These are phyloP conservation scores for Aureobasidium sp. DNA, from an alignment of 2,329 filamentous ascomycete genomes.

Conservation along the genomic window DNA sequence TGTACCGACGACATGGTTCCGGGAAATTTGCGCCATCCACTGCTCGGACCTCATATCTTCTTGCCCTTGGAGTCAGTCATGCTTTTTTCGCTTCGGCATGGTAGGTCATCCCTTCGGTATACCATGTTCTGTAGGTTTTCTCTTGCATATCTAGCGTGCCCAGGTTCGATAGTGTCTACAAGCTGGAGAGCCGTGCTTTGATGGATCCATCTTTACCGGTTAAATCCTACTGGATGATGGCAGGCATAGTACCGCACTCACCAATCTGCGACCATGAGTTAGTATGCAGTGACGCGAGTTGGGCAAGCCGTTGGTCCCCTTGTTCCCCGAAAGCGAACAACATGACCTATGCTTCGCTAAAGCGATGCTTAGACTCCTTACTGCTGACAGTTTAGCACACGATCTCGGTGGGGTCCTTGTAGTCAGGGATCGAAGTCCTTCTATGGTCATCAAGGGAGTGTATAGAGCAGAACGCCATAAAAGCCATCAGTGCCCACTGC, in stretches of 20 bases:
- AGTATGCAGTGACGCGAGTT: neutral
- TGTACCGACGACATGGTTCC: neutral
- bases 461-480: neutral
- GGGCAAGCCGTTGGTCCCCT: neutral
- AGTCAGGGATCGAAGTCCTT: neutral
- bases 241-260: neutral
- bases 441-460: neutral
- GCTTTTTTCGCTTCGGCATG: neutral
- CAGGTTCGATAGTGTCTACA: neutral
- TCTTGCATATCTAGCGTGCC: neutral
- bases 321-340: neutral
- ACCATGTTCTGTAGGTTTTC: neutral
- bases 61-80: neutral
- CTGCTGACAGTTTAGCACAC: neutral
- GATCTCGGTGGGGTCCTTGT: neutral
- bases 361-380: neutral
- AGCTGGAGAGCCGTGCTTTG: neutral
- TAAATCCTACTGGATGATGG: neutral
- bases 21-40: neutral
- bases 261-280: neutral
- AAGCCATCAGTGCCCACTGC: neutral
- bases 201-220: neutral
- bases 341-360: neutral
- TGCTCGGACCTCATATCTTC: neutral
- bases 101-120: neutral